These are phyloP conservation scores for Talaromyces verruculosus DNA, from an alignment of 2,329 filamentous ascomycete species.

Conservation along the genomic window DNA sequence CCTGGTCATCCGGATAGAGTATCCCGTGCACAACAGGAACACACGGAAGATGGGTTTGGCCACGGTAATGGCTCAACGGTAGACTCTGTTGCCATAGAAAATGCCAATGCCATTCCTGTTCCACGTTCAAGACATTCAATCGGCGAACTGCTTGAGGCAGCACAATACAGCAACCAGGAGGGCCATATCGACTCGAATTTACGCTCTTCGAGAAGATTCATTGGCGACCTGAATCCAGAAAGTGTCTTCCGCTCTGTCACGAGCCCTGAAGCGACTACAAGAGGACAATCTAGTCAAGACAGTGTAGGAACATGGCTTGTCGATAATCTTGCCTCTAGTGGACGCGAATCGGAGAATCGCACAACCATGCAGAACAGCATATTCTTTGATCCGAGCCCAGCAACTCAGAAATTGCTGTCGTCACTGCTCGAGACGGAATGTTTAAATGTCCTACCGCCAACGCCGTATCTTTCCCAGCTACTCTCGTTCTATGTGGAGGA, in stretches of 20 bases:
- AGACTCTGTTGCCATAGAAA: not conserved
- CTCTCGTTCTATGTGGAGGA: constrained; percentile 51
- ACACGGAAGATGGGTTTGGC: not conserved
- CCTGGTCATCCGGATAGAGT: not conserved
- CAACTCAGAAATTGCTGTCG: constrained; percentile 2
- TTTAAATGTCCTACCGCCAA: constrained; percentile 5
- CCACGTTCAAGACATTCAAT: not conserved
- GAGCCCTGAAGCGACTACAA: constrained; percentile 38
- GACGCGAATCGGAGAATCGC: not conserved
- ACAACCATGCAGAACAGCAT: not conserved
- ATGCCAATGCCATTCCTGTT: not conserved
- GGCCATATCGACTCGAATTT: not conserved
- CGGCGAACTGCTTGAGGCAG: not conserved
- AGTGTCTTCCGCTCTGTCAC: constrained; percentile 60
- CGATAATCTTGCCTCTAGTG: constrained; percentile 1
- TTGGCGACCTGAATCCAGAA: constrained; percentile 62
- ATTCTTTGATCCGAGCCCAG: not conserved
- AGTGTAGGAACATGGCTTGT: constrained; percentile 12
- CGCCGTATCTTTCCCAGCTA: not conserved
- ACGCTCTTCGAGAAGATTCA: constrained; percentile 31
- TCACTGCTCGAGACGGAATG: constrained; percentile 11
- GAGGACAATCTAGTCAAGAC: not conserved
- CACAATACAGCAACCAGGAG: not conserved
- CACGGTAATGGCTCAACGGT: not conserved
- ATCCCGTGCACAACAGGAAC: not conserved